A percentile compares a stretch with the other conserved stretches of the same genome.
phyloP scores from a whole-genome alignment of 805 yeast genomes.

The Spathaspora boniae region DNA sequence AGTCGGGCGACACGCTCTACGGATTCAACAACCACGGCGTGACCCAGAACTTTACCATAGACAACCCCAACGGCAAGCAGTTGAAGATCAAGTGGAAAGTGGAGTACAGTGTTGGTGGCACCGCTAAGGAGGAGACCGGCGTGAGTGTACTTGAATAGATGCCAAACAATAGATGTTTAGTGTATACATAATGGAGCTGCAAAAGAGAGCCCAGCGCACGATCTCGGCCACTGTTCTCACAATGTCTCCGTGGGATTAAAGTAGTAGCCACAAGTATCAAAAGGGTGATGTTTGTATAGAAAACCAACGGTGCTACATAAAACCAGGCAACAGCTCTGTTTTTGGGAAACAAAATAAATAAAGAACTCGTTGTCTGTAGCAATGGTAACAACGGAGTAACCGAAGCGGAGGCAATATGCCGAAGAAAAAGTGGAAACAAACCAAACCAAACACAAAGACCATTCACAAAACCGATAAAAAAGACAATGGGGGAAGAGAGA shows the following conservation, averaged over 20 bases:
- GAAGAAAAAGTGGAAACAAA: too few species aligned
- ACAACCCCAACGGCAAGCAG: slow-evolving; percentile 29
- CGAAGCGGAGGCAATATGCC: not conserved
- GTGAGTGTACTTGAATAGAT: slow-evolving; percentile 26
- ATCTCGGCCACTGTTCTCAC: too few species aligned
- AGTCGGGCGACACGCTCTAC: slow-evolving; percentile 51
- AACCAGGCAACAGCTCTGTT: too few species aligned
- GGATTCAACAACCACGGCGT: slow-evolving; percentile 48
- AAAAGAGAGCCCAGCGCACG: too few species aligned
- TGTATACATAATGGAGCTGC: not conserved
- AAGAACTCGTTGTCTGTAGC: not conserved
- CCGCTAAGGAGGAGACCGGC: slow-evolving; percentile 53
- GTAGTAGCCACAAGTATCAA: too few species aligned
- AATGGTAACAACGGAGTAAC: not conserved
- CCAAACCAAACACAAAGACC: too few species aligned
- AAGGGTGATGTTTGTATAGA: not conserved
- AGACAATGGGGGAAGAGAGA: not conserved
- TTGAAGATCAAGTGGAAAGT: slow-evolving; percentile 77
- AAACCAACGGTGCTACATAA: too few species aligned
- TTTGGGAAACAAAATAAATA: not conserved
- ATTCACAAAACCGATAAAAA: not conserved
- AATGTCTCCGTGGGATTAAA: too few species aligned
- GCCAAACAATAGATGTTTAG: slow-evolving; percentile 3
- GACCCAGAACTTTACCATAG: slow-evolving; percentile 47
- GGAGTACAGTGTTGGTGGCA: slow-evolving; percentile 50